A percentile compares a stretch with the other conserved stretches of the same genome.
Conservation (phyloP, 306 rosid species). For the Abrus pulchellus region DNA sequence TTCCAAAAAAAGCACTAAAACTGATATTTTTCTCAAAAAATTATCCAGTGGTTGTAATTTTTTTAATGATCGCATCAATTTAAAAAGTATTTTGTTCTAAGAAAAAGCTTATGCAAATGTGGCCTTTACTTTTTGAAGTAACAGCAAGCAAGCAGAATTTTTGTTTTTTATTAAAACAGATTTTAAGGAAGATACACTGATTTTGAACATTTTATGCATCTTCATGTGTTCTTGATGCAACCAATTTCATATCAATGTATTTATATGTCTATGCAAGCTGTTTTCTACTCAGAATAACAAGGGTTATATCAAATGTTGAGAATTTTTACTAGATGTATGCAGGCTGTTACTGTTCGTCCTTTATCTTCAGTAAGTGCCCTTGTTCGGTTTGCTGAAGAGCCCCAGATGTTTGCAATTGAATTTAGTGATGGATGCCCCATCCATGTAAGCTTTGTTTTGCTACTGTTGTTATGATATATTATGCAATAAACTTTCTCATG, state of each 20-base stretch:
- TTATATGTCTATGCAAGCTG: constrained; percentile 19
- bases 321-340: constrained; percentile 87
- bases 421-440: constrained; percentile 97
- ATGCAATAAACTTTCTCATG: constrained; percentile 55
- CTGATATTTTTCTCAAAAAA: neutral
- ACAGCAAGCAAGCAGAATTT: constrained; percentile 24
- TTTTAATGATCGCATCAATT: neutral
- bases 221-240: neutral
- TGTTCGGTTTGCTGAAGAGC: constrained; percentile 98
- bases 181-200: constrained; percentile 1
- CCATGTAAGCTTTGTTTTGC: constrained; percentile 73
- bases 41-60: neutral
- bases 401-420: constrained; percentile 99
- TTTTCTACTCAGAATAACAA: constrained; percentile 29
- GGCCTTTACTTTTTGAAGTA: constrained; percentile 9
- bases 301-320: constrained; percentile 66
- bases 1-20: neutral
- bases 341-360: constrained; percentile 99
- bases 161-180: constrained; percentile 14
- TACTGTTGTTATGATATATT: constrained; percentile 36
- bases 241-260: constrained; percentile 14
- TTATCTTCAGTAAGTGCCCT: constrained; percentile 92
- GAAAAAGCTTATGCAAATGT: neutral
- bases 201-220: neutral
- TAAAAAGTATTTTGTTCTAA: neutral